Conservation (phyloP, 2,329 filamentous ascomycete species). For the Graphilbum ipis-grandicollis region DNA sequence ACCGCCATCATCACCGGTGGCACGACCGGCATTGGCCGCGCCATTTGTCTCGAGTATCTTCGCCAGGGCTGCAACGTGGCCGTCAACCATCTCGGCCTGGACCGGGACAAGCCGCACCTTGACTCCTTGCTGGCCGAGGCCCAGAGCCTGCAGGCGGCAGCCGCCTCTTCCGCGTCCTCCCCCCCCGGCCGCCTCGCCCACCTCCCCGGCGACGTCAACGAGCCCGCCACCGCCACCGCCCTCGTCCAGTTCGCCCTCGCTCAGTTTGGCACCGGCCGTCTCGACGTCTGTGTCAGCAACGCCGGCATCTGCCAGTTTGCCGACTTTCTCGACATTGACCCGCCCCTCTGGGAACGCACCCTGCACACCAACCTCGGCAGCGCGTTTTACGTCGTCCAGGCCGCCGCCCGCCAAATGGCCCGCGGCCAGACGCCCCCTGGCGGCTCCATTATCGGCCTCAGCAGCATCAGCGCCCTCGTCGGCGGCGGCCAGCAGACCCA, state of each 20-base stretch:
- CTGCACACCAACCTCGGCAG: conserved; percentile 70
- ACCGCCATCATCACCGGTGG: conserved; percentile 77
- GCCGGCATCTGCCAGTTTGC: conserved; percentile 79
- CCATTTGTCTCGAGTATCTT: conserved; percentile 66
- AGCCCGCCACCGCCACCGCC: conserved; percentile 50
- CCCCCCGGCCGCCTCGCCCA: conserved; percentile 40
- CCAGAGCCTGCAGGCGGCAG: conserved; percentile 26
- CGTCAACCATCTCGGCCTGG: conserved; percentile 59
- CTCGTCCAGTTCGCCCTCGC: conserved; percentile 51
- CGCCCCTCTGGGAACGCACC: conserved; percentile 53
- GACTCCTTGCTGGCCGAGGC: conserved; percentile 35
- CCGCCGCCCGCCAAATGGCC: conserved; percentile 71
- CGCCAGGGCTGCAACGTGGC: conserved; percentile 62
- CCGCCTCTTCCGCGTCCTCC: conserved; percentile 9
- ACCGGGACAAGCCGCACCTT: conserved; percentile 31
- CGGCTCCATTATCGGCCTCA: conserved; percentile 47
- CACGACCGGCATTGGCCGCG: conserved; percentile 71
- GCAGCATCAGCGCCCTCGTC: conserved; percentile 36
- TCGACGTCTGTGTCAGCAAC: conserved; percentile 75
- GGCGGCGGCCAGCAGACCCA: conserved; percentile 52
- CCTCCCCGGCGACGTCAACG: conserved; percentile 60
- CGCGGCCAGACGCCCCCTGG: conserved; percentile 41
- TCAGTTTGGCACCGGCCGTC: conserved; percentile 32
- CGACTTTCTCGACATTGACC: conserved; percentile 61
- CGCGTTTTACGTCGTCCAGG: conserved; percentile 77